Evolutionary conservation across 2,329 filamentous ascomycete genomes (phyloP).

Genomic region (Thelonectria discophora): DNA sequence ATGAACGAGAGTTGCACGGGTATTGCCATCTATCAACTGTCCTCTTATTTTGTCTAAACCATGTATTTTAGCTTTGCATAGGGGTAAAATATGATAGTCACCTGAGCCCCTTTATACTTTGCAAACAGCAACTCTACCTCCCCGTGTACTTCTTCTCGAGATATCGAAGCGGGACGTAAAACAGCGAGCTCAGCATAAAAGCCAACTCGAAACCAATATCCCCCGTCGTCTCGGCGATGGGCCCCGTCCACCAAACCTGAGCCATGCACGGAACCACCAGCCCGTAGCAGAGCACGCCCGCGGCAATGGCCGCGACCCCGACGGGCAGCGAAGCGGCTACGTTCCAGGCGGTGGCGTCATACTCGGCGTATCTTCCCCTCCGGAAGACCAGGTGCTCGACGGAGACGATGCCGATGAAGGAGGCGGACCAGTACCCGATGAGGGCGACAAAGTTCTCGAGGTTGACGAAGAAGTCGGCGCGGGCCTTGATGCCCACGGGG

Average conservation of each 20-base stretch:
- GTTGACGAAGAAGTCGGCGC: conserved; percentile 64
- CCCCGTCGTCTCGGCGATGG: conserved; percentile 66
- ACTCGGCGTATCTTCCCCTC: conserved; percentile 53
- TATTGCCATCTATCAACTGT: no score
- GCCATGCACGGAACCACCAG: conserved; percentile 68
- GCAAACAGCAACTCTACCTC: no score
- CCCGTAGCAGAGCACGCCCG: conserved; percentile 56
- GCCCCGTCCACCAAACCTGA: conserved; percentile 69
- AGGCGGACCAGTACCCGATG: conserved; percentile 67
- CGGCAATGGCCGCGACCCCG: conserved; percentile 57
- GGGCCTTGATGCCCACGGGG: conserved; percentile 64
- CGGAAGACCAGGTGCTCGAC: conserved; percentile 61
- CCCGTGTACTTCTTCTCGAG: conserved; percentile 52
- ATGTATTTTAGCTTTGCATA: no score
- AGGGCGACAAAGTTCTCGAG: conserved; percentile 66
- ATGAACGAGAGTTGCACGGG: no score
- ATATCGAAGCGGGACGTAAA: conserved; percentile 58
- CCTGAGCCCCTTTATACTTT: no score
- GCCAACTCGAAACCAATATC: conserved; percentile 74
- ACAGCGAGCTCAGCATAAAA: conserved; percentile 58
- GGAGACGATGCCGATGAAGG: conserved; percentile 60
- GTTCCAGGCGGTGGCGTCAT: conserved; percentile 59
- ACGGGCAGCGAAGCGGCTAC: conserved; percentile 55
- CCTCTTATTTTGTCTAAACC: no score
- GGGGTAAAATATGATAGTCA: no score